Evolutionary conservation across 768 basidiomycete species (phyloP).

Genomic region (Lactifluus subvellereus): DNA sequence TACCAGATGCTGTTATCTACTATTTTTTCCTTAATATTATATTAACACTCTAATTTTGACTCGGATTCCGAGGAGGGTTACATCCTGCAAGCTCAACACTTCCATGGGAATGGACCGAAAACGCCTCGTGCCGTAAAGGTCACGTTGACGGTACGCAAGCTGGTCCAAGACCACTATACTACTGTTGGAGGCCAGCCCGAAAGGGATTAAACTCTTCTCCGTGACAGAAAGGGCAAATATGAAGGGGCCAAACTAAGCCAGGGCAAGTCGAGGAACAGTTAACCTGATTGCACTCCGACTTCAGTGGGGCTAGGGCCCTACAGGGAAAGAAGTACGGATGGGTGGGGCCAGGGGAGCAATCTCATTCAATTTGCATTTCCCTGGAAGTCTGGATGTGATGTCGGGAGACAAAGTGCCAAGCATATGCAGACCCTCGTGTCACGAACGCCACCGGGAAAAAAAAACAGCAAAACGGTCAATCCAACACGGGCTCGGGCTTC

Average conservation of each 20-base stretch:
- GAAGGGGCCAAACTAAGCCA: background rate
- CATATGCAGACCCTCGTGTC: no score
- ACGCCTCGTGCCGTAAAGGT: background rate
- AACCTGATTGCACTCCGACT: background rate
- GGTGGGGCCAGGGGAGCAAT: background rate
- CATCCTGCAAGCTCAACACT: no score
- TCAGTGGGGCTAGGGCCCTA: background rate
- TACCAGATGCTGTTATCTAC: slow-evolving; percentile 7
- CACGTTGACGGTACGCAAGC: background rate
- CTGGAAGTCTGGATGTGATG: no score
- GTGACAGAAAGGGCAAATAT: slow-evolving; percentile 1
- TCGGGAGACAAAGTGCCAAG: no score
- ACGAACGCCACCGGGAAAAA: no score
- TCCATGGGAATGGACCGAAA: background rate
- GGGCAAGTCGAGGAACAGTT: background rate
- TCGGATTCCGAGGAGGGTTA: slow-evolving; percentile 8
- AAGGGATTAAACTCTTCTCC: slow-evolving; percentile 10
- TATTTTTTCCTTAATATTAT: background rate
- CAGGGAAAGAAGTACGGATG: background rate
- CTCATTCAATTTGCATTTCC: no score
- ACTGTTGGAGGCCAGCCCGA: background rate
- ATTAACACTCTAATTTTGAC: slow-evolving; percentile 13
- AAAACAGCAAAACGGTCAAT: no score
- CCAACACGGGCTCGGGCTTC: no score
- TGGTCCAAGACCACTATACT: background rate